These are phyloP conservation scores for Emergomyces orientalis DNA, from an alignment of 2,329 filamentous ascomycete species.

Conservation along the genomic window DNA sequence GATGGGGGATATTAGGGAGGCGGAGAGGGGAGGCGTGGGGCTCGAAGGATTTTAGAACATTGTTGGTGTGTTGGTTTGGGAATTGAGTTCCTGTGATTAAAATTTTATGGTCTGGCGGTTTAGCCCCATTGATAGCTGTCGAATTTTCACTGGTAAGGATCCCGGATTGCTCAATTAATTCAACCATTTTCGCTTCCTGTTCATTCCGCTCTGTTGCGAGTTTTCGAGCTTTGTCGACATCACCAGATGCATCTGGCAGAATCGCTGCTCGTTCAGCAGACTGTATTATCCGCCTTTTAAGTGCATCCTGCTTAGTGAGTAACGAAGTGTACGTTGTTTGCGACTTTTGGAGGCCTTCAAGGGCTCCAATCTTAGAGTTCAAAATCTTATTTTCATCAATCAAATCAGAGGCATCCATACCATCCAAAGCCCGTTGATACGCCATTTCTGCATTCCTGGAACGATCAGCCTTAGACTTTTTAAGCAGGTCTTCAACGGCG, in stretches of 20 bases:
- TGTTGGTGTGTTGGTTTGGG: constrained; percentile 4
- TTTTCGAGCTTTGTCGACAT: constrained; percentile 27
- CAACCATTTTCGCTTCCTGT: constrained; percentile 27
- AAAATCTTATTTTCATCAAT: constrained; percentile 29
- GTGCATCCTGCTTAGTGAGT: constrained; percentile 24
- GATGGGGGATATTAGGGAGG: not conserved
- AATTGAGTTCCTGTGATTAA: constrained; percentile 15
- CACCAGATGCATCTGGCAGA: constrained; percentile 24
- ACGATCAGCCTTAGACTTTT: constrained; percentile 24
- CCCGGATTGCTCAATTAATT: constrained; percentile 26
- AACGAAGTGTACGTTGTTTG: constrained; percentile 22
- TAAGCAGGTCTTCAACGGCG: constrained; percentile 22
- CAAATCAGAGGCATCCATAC: constrained; percentile 25
- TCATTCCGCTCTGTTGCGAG: constrained; percentile 27
- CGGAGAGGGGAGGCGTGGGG: not conserved
- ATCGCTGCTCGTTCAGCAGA: constrained; percentile 28
- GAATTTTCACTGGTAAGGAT: constrained; percentile 18
- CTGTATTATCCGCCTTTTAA: constrained; percentile 30
- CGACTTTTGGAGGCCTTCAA: constrained; percentile 27
- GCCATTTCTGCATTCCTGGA: constrained; percentile 30
- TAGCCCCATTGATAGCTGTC: not conserved
- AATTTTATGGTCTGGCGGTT: constrained; percentile 10
- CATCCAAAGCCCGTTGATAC: constrained; percentile 31
- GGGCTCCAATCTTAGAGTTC: constrained; percentile 29
- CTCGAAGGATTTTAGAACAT: not conserved